These are phyloP conservation scores for Tetrapisispora fleetii DNA, from an alignment of 805 yeast genomes.

Conservation along the genomic window DNA sequence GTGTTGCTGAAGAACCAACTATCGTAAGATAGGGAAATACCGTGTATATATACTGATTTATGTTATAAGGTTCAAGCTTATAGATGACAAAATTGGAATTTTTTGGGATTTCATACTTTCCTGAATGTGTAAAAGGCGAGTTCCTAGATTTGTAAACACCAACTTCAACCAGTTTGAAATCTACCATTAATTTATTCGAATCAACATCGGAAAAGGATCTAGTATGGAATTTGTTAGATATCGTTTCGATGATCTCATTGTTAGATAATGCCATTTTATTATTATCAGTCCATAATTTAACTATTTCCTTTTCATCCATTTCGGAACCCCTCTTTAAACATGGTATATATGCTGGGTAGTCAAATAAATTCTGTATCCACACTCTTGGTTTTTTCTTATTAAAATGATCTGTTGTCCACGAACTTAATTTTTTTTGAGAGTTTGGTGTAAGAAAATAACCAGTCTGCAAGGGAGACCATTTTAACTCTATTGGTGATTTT, in stretches of 20 bases:
- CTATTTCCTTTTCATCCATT: conserved; percentile 7
- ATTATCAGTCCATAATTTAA: conserved; percentile 10
- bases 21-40: background rate
- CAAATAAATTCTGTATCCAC: conserved; percentile 6
- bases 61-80: conserved; percentile 5
- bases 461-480: conserved; percentile 10
- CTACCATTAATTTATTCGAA: background rate
- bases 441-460: conserved; percentile 12
- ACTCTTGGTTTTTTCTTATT: conserved; percentile 3
- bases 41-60: conserved; percentile 5
- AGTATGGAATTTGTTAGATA: conserved; percentile 4
- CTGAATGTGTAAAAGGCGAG: background rate
- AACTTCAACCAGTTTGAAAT: background rate
- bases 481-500: background rate
- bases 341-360: conserved; percentile 17
- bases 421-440: conserved; percentile 9
- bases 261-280: background rate
- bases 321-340: conserved; percentile 5
- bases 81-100: conserved; percentile 2
- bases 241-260: background rate
- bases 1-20: background rate
- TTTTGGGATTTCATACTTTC: background rate
- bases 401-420: conserved; percentile 4
- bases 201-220: background rate
- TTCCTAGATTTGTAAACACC: background rate